Evolutionary conservation across 306 rosid genomes (phyloP), one percentile per base, ranked within the genome.

Genomic region (Cicer chorassanicum): DNA sequence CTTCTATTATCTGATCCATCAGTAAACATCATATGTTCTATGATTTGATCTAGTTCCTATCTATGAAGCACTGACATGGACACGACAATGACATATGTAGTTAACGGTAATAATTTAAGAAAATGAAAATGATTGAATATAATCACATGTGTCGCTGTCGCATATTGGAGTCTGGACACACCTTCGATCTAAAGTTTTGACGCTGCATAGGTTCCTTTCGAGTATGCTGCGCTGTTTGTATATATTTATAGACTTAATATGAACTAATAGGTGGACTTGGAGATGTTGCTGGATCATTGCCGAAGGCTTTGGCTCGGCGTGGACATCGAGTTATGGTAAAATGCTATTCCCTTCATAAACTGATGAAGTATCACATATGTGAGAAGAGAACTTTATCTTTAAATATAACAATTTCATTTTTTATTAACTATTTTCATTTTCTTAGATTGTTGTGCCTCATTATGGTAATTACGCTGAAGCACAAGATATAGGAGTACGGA

Each of bases 301-400:
- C 99, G 4, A 94, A 90, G 88, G 96, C 98, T 79, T 89, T 94
- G 88, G 99, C 99, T 86, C 92, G 98, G 51, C 99, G 98, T 60
- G 99, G 99, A 77, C 99, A 94, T 38, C 86, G 99, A 80, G 99
- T 94, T 74, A 94, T 94, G 98, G 99, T 94, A 92, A 74, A 12
- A 9, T 72, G 56, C 55, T 66, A 65, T 63, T 78, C 62, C 80
- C 42, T 79, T 19, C 21, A 43, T 44, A 40, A 56, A 68, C 62
- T 72, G 67, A 36, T 40, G 3, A 16, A 46, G 60, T 69, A 65
- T 68, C 18, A 68, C 16, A 10, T 54, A n/a, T 40, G 40, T 41
- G 56, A 49, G 67, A 19, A 50, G 66, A 65, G 6, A 74, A 50
- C 51, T 65, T 34, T 16, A n/a, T 42, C 24, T 9, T 38, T 78